phyloP scores from a whole-genome alignment of 148 eudicot genomes.

The Heliosperma pusillum region DNA sequence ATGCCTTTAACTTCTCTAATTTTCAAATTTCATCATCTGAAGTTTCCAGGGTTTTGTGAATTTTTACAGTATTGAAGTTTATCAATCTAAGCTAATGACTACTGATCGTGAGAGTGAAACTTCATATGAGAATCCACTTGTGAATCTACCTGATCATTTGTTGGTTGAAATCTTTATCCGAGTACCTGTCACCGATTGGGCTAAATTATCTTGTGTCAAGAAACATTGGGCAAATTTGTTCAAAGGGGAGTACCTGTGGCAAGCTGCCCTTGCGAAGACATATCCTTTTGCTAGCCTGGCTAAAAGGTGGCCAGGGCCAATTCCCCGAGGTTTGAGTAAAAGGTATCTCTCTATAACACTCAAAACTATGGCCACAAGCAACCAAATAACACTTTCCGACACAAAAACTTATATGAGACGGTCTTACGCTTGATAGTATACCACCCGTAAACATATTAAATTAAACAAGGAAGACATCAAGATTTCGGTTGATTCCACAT shows the following conservation, averaged over 20 bases:
- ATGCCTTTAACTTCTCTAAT: background rate
- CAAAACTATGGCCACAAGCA: background rate
- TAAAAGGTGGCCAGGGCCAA: constrained; percentile 81
- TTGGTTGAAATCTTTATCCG: constrained; percentile 68
- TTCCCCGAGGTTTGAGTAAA: constrained; percentile 66
- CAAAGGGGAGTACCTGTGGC: constrained; percentile 58
- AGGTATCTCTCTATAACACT: constrained; percentile 34
- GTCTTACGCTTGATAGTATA: too few species aligned
- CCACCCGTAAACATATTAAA: too few species aligned
- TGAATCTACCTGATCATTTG: constrained; percentile 69
- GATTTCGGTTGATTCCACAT: too few species aligned
- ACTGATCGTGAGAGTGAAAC: constrained; percentile 20
- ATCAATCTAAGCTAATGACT: constrained; percentile 23
- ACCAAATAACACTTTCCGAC: too few species aligned
- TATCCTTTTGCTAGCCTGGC: constrained; percentile 47
- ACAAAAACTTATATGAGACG: too few species aligned
- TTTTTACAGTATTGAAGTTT: background rate
- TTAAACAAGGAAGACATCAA: too few species aligned
- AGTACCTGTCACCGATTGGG: constrained; percentile 64
- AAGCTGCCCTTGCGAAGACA: constrained; percentile 54
- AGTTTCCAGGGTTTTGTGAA: background rate
- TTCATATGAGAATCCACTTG: constrained; percentile 35
- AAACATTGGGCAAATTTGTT: constrained; percentile 69
- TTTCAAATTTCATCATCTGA: background rate
- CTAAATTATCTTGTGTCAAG: constrained; percentile 48